Percentiles rank a stretch among this genome's conserved stretches.
Conservation (phyloP, 345 rosid species). For the Pistacia atlantica region DNA sequence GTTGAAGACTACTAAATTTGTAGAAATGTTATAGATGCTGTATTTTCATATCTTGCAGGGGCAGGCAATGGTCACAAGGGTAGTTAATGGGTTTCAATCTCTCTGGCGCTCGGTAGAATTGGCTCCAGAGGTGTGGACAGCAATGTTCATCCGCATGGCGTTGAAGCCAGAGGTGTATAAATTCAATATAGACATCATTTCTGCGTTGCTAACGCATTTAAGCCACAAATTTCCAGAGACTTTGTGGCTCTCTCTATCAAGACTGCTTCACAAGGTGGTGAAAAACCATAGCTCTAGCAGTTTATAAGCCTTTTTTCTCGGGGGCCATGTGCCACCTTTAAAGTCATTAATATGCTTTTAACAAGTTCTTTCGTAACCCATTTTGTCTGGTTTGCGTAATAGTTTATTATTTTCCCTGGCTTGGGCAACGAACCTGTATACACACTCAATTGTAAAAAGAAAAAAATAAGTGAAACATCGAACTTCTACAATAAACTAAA, state of each 20-base stretch:
- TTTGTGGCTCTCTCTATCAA: slow-evolving; percentile 63
- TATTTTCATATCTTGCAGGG: slow-evolving; percentile 39
- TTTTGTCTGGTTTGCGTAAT: not conserved
- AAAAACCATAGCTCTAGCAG: not conserved
- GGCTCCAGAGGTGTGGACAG: slow-evolving; percentile 83
- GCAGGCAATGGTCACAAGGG: slow-evolving; percentile 45
- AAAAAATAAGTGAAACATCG: too few relatives aligned
- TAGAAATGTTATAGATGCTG: not conserved
- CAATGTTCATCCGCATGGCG: slow-evolving; percentile 67
- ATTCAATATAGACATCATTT: slow-evolving; percentile 55
- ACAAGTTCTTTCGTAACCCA: not conserved
- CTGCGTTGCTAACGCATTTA: slow-evolving; percentile 49
- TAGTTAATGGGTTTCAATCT: slow-evolving; percentile 55
- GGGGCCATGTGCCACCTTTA: too few relatives aligned
- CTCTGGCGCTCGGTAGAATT: slow-evolving; percentile 63
- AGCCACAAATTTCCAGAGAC: slow-evolving; percentile 55
- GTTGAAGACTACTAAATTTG: not conserved
- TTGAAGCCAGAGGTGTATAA: slow-evolving; percentile 61
- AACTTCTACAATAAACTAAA: too few relatives aligned
- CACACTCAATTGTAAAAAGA: too few relatives aligned
- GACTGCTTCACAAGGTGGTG: slow-evolving; percentile 47
- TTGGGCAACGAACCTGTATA: not conserved
- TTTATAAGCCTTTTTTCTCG: not conserved
- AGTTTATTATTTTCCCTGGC: not conserved
- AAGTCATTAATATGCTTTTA: not conserved